These are phyloP conservation scores for Boletellus emodensis DNA, from an alignment of 768 basidiomycete genomes.

Conservation along the genomic window DNA sequence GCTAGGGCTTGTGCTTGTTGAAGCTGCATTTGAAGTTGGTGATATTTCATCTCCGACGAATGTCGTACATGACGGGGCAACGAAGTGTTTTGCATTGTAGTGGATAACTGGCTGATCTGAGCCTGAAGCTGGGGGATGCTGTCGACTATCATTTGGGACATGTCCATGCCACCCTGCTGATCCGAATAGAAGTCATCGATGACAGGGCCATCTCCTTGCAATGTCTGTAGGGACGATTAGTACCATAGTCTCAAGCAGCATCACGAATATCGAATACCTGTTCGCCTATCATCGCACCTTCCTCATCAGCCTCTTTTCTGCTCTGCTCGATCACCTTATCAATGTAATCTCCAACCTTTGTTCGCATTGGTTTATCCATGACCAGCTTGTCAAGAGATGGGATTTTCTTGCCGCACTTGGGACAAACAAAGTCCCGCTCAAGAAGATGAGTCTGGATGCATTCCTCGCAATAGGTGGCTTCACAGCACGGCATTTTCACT, in stretches of 20 bases:
- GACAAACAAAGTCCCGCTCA: conserved; percentile 94
- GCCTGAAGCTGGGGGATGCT: conserved; percentile 81
- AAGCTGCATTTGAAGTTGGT: conserved; percentile 74
- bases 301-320: conserved; percentile 53
- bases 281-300: conserved; percentile 33
- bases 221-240: conserved; percentile 17
- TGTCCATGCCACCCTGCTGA: conserved; percentile 67
- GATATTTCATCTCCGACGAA: conserved; percentile 79
- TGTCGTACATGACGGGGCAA: conserved; percentile 70
- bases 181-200: conserved; percentile 72
- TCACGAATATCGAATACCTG: conserved; percentile 32
- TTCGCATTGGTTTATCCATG: conserved; percentile 75
- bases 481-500: conserved; percentile 94
- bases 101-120: conserved; percentile 74
- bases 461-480: conserved; percentile 90
- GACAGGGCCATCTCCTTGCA: conserved; percentile 25
- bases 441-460: conserved; percentile 93
- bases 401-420: conserved; percentile 84
- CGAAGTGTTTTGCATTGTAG: conserved; percentile 75
- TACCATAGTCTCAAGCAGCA: neutral
- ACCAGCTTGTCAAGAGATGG: conserved; percentile 83
- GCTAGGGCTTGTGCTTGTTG: conserved; percentile 74
- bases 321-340: conserved; percentile 77
- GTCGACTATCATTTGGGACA: conserved; percentile 67
- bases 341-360: conserved; percentile 77